These are phyloP conservation scores for Rhizopogon vulgaris DNA, from an alignment of 768 basidiomycete species.

Conservation along the genomic window DNA sequence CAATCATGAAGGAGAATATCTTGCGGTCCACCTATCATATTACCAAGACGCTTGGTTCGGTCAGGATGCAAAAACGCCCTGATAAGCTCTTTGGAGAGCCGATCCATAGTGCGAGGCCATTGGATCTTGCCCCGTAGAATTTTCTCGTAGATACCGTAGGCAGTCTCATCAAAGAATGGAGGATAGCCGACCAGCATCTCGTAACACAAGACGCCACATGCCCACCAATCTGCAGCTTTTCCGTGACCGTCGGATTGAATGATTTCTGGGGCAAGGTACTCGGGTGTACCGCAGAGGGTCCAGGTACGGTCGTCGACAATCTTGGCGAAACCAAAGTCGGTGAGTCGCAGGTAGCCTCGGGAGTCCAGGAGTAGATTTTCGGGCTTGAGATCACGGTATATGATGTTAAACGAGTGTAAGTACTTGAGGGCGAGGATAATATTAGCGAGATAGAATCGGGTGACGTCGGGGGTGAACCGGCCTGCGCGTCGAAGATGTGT, in stretches of 20 bases:
- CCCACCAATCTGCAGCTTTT: constrained; percentile 99
- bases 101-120: constrained; percentile 90
- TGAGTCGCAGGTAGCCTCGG: constrained; percentile 88
- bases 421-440: constrained; percentile 94
- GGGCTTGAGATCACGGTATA: constrained; percentile 97
- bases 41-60: constrained; percentile 85
- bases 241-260: constrained; percentile 97
- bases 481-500: constrained; percentile 92
- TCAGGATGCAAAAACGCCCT: constrained; percentile 87
- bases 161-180: constrained; percentile 97
- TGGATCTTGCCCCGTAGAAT: constrained; percentile 83
- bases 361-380: constrained; percentile 97
- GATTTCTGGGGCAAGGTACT: constrained; percentile 97
- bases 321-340: constrained; percentile 98
- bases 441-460: constrained; percentile 94
- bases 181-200: constrained; percentile 99
- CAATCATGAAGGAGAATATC: constrained; percentile 90
- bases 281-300: constrained; percentile 94
- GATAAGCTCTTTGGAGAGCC: constrained; percentile 84
- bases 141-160: constrained; percentile 97
- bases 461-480: constrained; percentile 94
- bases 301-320: constrained; percentile 96
- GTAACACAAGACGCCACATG: constrained; percentile 92
- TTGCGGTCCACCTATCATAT: constrained; percentile 86
- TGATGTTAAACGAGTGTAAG: constrained; percentile 93